phyloP scores from a whole-genome alignment of 352 stramenopile genomes.

The Thraustochytrium sp. region DNA sequence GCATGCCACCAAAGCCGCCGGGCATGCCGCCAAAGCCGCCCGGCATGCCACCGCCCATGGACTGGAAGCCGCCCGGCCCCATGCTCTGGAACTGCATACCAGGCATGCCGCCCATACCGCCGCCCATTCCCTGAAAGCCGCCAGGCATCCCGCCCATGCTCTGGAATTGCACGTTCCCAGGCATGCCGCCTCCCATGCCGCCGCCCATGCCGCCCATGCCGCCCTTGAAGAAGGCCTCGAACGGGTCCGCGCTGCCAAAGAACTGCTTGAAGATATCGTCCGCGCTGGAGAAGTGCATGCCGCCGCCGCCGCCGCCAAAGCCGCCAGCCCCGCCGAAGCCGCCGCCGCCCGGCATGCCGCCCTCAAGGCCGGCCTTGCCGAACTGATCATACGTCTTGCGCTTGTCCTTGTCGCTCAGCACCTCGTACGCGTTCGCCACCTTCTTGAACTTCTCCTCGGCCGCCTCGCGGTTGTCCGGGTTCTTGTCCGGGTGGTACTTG shows the following conservation, averaged over 20 bases:
- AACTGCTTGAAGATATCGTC: slow-evolving; percentile 82
- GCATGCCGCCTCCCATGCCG: slow-evolving; percentile 38
- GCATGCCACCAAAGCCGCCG: slow-evolving; percentile 44
- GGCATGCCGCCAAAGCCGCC: slow-evolving; percentile 50
- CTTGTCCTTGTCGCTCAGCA: slow-evolving; percentile 85
- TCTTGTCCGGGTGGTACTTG: slow-evolving; percentile 87
- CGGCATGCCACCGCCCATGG: slow-evolving; percentile 54
- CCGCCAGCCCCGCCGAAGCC: neutral
- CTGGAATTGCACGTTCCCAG: neutral
- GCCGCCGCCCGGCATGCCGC: neutral
- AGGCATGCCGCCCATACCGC: slow-evolving; percentile 36
- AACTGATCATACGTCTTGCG: slow-evolving; percentile 83
- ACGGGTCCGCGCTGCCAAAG: slow-evolving; percentile 61
- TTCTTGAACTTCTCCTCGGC: slow-evolving; percentile 85
- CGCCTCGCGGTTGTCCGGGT: slow-evolving; percentile 68
- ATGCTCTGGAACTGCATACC: neutral
- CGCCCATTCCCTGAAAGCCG: too few relatives aligned
- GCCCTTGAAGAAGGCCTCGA: slow-evolving; percentile 39
- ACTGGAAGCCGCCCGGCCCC: neutral
- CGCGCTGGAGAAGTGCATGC: neutral
- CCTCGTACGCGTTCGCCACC: slow-evolving; percentile 81
- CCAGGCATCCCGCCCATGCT: slow-evolving; percentile 32
- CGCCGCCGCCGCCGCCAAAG: neutral
- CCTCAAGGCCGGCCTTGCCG: slow-evolving; percentile 78
- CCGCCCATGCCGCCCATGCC: slow-evolving; percentile 55